These are phyloP conservation scores for Xerocomellus amylosporus DNA, from an alignment of 768 basidiomycete genomes.

Conservation along the genomic window DNA sequence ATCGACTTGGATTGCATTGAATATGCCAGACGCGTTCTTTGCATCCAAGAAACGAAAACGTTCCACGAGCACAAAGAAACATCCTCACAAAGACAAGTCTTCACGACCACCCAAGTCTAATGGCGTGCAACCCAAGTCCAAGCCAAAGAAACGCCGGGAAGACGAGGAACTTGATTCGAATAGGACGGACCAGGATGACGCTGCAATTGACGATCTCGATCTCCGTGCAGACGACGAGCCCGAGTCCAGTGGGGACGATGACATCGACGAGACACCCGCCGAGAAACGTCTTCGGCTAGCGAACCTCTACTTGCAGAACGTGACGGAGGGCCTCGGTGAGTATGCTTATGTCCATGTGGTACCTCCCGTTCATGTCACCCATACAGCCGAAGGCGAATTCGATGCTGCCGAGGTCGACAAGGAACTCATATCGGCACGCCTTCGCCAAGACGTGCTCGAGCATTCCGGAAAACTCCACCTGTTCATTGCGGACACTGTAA, in stretches of 20 bases:
- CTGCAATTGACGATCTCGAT: conserved; percentile 70
- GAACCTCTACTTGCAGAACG: conserved; percentile 82
- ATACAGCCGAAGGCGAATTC: conserved; percentile 75
- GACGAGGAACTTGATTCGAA: conserved; percentile 73
- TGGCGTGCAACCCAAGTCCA: conserved; percentile 13
- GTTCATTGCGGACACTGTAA: conserved; percentile 71
- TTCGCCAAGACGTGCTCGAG: conserved; percentile 90
- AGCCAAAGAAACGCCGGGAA: conserved; percentile 22
- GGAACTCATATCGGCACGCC: conserved; percentile 84
- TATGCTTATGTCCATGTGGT: conserved; percentile 9
- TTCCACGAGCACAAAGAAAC: conserved; percentile 29
- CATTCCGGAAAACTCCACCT: conserved; percentile 85
- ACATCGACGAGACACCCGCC: conserved; percentile 86
- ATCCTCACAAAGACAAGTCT: conserved; percentile 7
- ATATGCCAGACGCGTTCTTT: conserved; percentile 87
- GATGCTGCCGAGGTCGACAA: conserved; percentile 96
- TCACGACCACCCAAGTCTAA: conserved; percentile 23
- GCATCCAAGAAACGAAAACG: conserved; percentile 65
- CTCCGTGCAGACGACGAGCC: conserved; percentile 56
- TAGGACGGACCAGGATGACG: conserved; percentile 51
- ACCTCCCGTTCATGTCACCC: background rate
- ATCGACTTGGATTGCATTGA: background rate
- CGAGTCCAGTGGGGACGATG: conserved; percentile 74
- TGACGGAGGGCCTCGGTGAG: conserved; percentile 72
- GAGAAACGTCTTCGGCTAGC: conserved; percentile 91